A percentile compares a stretch with the other conserved stretches of the same genome.
These are phyloP conservation scores for Lecanosticta acicola DNA, from an alignment of 2,329 filamentous ascomycete genomes.

Conservation along the genomic window DNA sequence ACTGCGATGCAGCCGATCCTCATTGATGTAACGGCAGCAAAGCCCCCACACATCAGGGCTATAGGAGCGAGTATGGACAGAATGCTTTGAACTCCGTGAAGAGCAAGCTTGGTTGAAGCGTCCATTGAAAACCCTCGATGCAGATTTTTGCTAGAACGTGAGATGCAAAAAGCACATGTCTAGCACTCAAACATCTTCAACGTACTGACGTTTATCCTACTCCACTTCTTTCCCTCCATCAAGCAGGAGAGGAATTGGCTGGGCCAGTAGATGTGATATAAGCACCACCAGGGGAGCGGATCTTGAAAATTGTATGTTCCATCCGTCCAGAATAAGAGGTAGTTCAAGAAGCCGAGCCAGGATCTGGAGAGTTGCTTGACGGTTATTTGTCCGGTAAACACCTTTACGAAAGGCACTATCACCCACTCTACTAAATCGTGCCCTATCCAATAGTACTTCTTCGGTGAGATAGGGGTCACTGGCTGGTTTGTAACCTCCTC, in stretches of 20 bases:
- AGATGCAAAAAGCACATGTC: slow-evolving; percentile 5
- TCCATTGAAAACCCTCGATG: too few species aligned
- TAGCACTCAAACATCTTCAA: slow-evolving; percentile 50
- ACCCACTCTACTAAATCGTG: slow-evolving; percentile 57
- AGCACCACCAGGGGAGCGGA: slow-evolving; percentile 46
- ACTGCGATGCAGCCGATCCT: slow-evolving; percentile 49
- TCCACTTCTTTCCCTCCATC: slow-evolving; percentile 51
- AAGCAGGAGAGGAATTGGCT: slow-evolving; percentile 46
- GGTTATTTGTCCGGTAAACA: slow-evolving; percentile 32
- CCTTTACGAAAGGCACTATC: slow-evolving; percentile 43
- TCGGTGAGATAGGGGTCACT: slow-evolving; percentile 20
- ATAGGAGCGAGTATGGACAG: slow-evolving; percentile 55
- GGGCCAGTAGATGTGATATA: slow-evolving; percentile 52
- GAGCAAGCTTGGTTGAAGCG: too few species aligned
- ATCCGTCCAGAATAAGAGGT: slow-evolving; percentile 46
- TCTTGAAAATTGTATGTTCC: slow-evolving; percentile 47
- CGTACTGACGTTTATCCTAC: slow-evolving; percentile 62
- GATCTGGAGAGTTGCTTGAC: too few species aligned
- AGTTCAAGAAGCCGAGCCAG: slow-evolving; percentile 36
- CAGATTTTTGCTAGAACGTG: too few species aligned
- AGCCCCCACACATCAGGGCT: slow-evolving; percentile 55
- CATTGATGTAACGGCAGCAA: slow-evolving; percentile 63
- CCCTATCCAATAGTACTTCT: slow-evolving; percentile 58
- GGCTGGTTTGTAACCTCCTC: slow-evolving; percentile 18
- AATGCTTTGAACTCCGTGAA: slow-evolving; percentile 57